These are phyloP conservation scores for Sambucus nigra DNA, from an alignment of 129 eudicot species.

Conservation along the genomic window DNA sequence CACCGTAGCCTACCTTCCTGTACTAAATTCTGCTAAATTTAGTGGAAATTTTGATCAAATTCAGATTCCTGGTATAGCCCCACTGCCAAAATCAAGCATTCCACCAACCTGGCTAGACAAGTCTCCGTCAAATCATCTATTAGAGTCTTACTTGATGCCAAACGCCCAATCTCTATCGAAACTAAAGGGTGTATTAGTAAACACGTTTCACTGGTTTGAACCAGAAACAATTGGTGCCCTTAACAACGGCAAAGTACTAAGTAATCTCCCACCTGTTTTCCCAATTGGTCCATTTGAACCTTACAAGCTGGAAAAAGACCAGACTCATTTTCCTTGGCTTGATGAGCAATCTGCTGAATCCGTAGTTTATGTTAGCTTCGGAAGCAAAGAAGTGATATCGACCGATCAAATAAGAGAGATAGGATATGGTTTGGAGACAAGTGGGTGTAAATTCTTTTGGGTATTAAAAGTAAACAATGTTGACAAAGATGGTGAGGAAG, in stretches of 20 bases:
- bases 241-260: background rate
- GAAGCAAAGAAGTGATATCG: background rate
- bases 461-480: background rate
- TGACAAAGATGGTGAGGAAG: slow-evolving; percentile 10
- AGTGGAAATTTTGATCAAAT: background rate
- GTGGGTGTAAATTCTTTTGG: slow-evolving; percentile 12
- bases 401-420: slow-evolving; percentile 11
- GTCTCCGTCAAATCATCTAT: slow-evolving; percentile 7
- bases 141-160: slow-evolving; percentile 6
- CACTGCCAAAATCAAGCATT: slow-evolving; percentile 4
- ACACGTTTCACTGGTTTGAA: slow-evolving; percentile 20
- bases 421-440: slow-evolving; percentile 16
- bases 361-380: slow-evolving; percentile 12
- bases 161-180: slow-evolving; percentile 15
- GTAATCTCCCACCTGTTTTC: slow-evolving; percentile 9
- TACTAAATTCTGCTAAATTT: background rate
- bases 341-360: slow-evolving; percentile 6
- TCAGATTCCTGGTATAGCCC: slow-evolving; percentile 10
- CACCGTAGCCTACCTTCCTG: slow-evolving; percentile 14
- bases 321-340: background rate
- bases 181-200: slow-evolving; percentile 12
- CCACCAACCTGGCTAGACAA: slow-evolving; percentile 9
- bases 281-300: slow-evolving; percentile 14
- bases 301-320: background rate
- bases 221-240: slow-evolving; percentile 18